A percentile compares a stretch with the other conserved stretches of the same genome.
These are phyloP conservation scores for Crithidia expoeki DNA, from an alignment of 208 protist species.

Conservation along the genomic window DNA sequence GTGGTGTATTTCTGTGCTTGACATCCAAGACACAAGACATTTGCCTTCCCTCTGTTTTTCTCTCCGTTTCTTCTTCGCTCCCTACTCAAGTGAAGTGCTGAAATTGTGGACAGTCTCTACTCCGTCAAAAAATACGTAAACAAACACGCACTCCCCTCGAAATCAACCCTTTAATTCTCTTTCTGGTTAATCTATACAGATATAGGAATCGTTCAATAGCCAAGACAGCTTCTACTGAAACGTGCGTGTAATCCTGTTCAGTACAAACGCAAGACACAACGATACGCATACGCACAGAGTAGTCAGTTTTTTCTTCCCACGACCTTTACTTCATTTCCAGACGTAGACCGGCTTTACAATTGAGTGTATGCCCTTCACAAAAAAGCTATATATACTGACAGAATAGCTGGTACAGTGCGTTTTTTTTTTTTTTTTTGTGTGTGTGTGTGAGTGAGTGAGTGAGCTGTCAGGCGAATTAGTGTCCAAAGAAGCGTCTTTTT, in stretches of 20 bases:
- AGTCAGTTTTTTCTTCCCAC: slow-evolving; percentile 4
- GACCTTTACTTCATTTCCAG: too few species aligned
- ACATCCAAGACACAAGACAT: background rate
- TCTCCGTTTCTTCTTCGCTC: background rate
- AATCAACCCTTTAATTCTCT: slow-evolving; percentile 3
- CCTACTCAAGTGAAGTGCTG: background rate
- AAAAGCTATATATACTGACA: background rate
- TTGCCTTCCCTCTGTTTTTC: background rate
- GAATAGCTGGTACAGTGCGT: background rate
- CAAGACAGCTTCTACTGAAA: too few species aligned
- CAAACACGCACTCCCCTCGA: slow-evolving; percentile 1
- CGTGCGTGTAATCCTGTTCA: background rate
- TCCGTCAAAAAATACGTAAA: too few species aligned
- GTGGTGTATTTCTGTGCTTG: background rate
- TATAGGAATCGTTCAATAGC: background rate
- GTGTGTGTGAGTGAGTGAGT: background rate
- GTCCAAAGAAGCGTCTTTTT: too few species aligned
- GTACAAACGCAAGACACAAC: slow-evolving; percentile 2
- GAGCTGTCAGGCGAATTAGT: too few species aligned
- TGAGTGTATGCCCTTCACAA: slow-evolving; percentile 8
- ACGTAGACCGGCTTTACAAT: background rate
- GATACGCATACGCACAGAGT: too few species aligned
- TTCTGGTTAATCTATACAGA: background rate
- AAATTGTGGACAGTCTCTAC: slow-evolving; percentile 1
- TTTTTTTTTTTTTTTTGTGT: slow-evolving; percentile 12